Base-by-base conservation (phyloP, 2,329 filamentous ascomycete species). In the Cladosporium colombiae region DNA sequence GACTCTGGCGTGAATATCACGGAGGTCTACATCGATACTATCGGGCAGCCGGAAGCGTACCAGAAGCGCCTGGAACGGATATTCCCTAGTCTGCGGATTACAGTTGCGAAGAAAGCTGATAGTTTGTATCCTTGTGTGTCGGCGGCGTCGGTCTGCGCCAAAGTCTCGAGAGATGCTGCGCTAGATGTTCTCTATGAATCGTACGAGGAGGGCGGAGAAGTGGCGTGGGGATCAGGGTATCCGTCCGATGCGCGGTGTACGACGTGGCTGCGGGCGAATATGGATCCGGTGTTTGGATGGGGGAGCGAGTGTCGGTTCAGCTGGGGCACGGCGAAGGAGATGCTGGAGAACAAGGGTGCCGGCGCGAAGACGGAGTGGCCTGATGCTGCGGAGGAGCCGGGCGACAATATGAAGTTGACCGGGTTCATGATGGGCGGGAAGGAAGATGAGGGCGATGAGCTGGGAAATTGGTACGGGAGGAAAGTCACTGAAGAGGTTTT, bases 231-330 rank as follows among this genome's bases (percentile, higher is more conserved):
- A 0, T 96, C 92, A 0, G 95, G 95, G 0, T 99, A 99, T 76
- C 95, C 95, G 0, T 92, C 91, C 1, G 95, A 99, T 78, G 88
- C 84, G 23, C 86, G 91, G 68, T 96, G 93, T 72, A 87, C 90
- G 1, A 78, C 80, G 25, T 99, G 95, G 94, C 77, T 99, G 75
- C 91, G 88, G 79, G 81, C 81, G 46, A 95, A 94, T 70, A 94
- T 97, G 89, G 89, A 99, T 74, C 91, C 92, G 2, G 80, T 98
- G 1, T 99, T 98, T 81, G 95, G 95, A 16, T 99, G 95, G 94
- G 93, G 94, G 0, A 86, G 86, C 27, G 93, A 98, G 79, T 96
- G 92, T 76, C 85, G 95, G 5, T 98, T 97, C 75, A 97, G 93
- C 74, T 99, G 95, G 95, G 91, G 91, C 0, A 98, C 95, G 0